These are phyloP conservation scores for Tephrocybe sp. DNA, from an alignment of 768 basidiomycete species.

Conservation along the genomic window DNA sequence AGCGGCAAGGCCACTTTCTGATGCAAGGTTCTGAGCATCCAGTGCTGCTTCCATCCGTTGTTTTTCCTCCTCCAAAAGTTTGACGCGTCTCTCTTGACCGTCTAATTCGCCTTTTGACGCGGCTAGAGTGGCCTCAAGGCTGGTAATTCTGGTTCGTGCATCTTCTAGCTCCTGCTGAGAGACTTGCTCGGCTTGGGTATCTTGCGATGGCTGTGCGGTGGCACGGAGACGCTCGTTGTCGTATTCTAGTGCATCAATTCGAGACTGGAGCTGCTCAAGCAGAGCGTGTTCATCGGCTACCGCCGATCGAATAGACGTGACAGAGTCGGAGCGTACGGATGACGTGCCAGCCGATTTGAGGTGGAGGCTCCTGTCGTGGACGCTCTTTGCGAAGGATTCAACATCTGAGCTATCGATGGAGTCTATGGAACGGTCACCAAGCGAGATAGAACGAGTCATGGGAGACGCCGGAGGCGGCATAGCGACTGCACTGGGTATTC, in stretches of 20 bases:
- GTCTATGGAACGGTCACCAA: conserved; percentile 26
- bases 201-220: conserved; percentile 22
- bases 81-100: conserved; percentile 43
- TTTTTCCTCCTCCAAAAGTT: conserved; percentile 44
- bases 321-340: conserved; percentile 39
- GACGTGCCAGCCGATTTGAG: conserved; percentile 30
- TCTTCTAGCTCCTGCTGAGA: conserved; percentile 45
- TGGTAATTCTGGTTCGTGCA: conserved; percentile 34
- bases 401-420: conserved; percentile 28
- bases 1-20: conserved; percentile 33
- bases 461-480: conserved; percentile 84
- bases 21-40: conserved; percentile 46
- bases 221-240: conserved; percentile 63
- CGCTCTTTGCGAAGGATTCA: conserved; percentile 32
- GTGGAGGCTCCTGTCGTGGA: conserved; percentile 49
- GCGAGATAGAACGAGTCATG: conserved; percentile 35
- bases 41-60: conserved; percentile 35
- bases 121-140: conserved; percentile 42
- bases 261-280: conserved; percentile 42
- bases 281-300: conserved; percentile 33
- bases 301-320: conserved; percentile 33
- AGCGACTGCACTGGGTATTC: conserved; percentile 68
- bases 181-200: conserved; percentile 40
- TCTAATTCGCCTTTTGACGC: conserved; percentile 39
- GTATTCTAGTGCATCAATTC: conserved; percentile 62